A percentile compares a stretch with the other conserved stretches of the same genome.
Evolutionary conservation across 179 eudicot species (phyloP).

Genomic region (Silene noctiflora): DNA sequence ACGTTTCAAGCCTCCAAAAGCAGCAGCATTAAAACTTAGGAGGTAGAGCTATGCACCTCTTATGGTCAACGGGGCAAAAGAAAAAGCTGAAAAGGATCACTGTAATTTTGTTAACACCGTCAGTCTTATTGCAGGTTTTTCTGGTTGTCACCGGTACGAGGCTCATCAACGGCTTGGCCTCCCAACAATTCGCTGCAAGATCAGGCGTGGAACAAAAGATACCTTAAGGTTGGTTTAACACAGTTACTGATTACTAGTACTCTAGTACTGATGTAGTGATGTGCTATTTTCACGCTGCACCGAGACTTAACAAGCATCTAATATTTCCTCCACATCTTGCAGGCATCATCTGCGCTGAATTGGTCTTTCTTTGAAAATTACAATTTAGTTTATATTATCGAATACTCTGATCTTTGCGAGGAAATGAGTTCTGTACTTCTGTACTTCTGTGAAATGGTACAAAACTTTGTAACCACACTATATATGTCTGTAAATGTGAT

Average conservation of each 20-base stretch:
- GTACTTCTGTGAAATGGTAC: neutral
- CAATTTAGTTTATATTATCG: neutral
- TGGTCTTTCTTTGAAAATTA: neutral
- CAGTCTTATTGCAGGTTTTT: constrained; percentile 53
- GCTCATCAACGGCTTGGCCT: constrained; percentile 93
- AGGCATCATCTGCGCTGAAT: constrained; percentile 85
- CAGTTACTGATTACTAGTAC: neutral
- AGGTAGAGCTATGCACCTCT: no score
- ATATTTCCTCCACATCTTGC: constrained; percentile 24
- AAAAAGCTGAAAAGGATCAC: no score
- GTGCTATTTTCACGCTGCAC: neutral
- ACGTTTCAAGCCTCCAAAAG: no score
- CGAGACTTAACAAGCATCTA: neutral
- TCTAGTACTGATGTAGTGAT: neutral
- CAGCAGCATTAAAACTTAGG: no score
- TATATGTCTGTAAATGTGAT: no score
- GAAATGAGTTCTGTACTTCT: neutral
- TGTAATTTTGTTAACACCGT: no score
- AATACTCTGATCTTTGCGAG: neutral
- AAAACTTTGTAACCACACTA: neutral
- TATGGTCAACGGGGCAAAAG: no score
- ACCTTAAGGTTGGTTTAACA: constrained; percentile 59
- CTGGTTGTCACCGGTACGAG: constrained; percentile 95
- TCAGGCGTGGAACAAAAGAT: constrained; percentile 89
- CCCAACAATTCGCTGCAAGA: constrained; percentile 89